phyloP scores from a whole-genome alignment of 305 asterid genomes.

The Lippia alba region DNA sequence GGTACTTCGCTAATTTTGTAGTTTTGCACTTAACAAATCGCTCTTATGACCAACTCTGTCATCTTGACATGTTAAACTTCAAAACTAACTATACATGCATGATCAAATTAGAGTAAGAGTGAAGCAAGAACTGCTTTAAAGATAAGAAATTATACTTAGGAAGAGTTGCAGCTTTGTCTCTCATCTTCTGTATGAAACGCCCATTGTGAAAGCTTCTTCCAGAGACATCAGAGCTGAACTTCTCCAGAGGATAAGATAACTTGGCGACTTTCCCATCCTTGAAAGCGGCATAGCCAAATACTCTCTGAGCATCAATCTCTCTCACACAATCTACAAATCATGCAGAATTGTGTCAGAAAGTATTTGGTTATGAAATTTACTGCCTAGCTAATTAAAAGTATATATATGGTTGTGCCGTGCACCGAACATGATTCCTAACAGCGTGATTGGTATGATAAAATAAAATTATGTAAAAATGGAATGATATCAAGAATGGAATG shows the following conservation, averaged over 20 bases:
- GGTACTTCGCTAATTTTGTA: too few relatives aligned
- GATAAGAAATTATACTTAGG: conserved; percentile 52
- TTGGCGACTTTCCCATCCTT: conserved; percentile 62
- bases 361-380: too few relatives aligned
- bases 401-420: too few relatives aligned
- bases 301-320: conserved; percentile 70
- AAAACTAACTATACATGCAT: background rate
- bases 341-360: background rate
- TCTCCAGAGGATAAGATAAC: conserved; percentile 74
- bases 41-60: conserved; percentile 18
- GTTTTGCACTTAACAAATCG: background rate
- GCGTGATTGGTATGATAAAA: too few relatives aligned
- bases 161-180: conserved; percentile 77
- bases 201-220: conserved; percentile 87
- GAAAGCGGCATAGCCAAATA: conserved; percentile 70
- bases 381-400: too few relatives aligned
- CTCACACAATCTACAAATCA: conserved; percentile 61
- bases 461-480: too few relatives aligned
- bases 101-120: background rate
- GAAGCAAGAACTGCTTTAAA: background rate
- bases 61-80: too few relatives aligned
- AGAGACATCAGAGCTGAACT: conserved; percentile 56
- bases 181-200: conserved; percentile 76
- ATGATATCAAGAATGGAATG: too few relatives aligned
- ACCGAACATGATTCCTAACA: too few relatives aligned